Conservation (phyloP, 202 grass and related monocot genomes). For the Carex sylvatica region DNA sequence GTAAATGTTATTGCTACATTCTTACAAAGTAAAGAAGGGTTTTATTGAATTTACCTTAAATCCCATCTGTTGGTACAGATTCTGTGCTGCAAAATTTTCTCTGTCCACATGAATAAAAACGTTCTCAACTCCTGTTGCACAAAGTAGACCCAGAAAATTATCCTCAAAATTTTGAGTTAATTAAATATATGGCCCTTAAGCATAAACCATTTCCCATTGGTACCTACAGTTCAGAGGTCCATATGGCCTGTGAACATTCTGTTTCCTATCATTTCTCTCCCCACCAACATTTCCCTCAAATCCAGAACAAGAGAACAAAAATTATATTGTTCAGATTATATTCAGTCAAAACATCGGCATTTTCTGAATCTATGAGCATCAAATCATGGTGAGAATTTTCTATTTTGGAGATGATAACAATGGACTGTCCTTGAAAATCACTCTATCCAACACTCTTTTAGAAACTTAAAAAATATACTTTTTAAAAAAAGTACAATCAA, state of each 20-base stretch:
- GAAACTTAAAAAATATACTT: not conserved
- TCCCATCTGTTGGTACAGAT: constrained; percentile 20
- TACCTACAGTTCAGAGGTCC: not conserved
- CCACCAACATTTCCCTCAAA: not conserved
- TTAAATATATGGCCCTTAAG: not conserved
- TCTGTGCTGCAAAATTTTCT: constrained; percentile 23
- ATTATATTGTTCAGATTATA: not conserved
- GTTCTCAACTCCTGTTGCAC: constrained; percentile 8
- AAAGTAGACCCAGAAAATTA: not conserved
- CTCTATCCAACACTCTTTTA: not conserved
- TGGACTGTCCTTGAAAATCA: not conserved
- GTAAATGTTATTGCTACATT: not conserved
- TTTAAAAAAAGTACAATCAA: not conserved
- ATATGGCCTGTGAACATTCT: not conserved
- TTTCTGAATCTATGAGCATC: not conserved
- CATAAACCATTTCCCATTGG: not conserved
- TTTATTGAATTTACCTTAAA: constrained; percentile 23
- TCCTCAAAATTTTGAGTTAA: not conserved
- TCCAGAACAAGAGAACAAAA: not conserved
- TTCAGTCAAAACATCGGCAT: not conserved
- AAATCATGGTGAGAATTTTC: not conserved
- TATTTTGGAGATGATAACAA: not conserved
- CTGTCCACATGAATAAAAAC: constrained; percentile 23
- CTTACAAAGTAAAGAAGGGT: not conserved
- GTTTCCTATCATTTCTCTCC: not conserved